Evolutionary conservation across 2,329 filamentous ascomycete species (phyloP), one percentile per base, ranked within the genome.

Genomic region (Xylaria sp.): DNA sequence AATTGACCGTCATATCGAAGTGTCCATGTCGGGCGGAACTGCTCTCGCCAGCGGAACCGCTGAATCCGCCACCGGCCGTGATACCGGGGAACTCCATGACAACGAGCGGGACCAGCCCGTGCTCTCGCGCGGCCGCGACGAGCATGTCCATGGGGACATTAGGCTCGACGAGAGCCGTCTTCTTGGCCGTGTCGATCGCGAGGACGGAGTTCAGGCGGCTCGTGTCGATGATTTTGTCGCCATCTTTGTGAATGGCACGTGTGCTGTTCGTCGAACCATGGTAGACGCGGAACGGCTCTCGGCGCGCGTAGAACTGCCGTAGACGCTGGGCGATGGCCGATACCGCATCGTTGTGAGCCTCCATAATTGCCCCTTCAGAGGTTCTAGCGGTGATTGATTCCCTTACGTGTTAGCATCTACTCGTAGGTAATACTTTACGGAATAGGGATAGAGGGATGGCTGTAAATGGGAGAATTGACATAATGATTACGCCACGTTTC

Each of bases 181-280:
- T 80, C 4, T 70, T 71, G 1, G 73, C 66, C 0, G 66, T 71
- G 68, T 91, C 81, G 52, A 92, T 75, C 7, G 77, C 73, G 8
- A 92, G 75, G 13, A 92, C 82, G 71, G 83, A 79, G 64, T 78
- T 80, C 8, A 92, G 80, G 3, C 71, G 69, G 72, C 85, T 87
- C 44, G 87, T 91, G 71, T 91, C 87, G 58, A 92, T 78, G 8
- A 84, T 82, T 66, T 82, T 83, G 69, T 79, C 78, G 10, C 72
- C 70, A 51, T 72, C 73, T 35, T 78, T 78, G 18, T 76, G 74
- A 6, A 79, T 79, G 30, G 80, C 80, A 6, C 89, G 85, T 44
- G 89, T 92, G 73, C 85, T 90, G 75, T 90, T 91, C 30, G 89
- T 91, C 0, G 87, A 85, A 62, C 89, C 89, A 74, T 92, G 89